Conservation (phyloP, 345 rosid genomes). For the Pugionium cornutum region DNA sequence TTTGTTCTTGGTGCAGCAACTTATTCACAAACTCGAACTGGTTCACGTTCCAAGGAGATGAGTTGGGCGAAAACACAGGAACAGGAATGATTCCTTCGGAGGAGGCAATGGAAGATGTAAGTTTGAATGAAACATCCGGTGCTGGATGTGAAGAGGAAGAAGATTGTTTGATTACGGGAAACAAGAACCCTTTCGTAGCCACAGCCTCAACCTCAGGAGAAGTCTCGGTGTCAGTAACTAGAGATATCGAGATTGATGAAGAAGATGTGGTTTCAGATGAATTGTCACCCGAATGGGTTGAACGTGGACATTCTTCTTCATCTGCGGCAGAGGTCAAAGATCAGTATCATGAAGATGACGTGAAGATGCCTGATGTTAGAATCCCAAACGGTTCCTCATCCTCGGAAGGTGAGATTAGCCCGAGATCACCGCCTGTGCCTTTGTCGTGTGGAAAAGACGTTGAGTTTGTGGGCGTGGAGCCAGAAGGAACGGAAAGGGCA, state of each 20-base stretch:
- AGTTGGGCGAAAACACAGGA: slow-evolving; percentile 53
- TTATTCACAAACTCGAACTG: slow-evolving; percentile 91
- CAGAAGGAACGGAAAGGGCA: slow-evolving; percentile 88
- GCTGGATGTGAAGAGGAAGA: slow-evolving; percentile 71
- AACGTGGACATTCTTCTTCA: slow-evolving; percentile 56
- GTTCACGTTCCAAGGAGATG: slow-evolving; percentile 96
- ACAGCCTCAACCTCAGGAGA: slow-evolving; percentile 43
- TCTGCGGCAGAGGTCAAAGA: slow-evolving; percentile 52
- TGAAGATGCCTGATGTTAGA: slow-evolving; percentile 46
- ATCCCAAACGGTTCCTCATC: slow-evolving; percentile 42
- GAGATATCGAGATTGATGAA: slow-evolving; percentile 53
- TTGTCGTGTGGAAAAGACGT: slow-evolving; percentile 87
- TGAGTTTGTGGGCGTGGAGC: slow-evolving; percentile 90
- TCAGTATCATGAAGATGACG: slow-evolving; percentile 37
- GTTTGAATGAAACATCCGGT: slow-evolving; percentile 68
- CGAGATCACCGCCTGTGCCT: slow-evolving; percentile 57
- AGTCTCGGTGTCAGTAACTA: slow-evolving; percentile 17
- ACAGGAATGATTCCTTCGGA: slow-evolving; percentile 54
- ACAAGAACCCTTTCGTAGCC: slow-evolving; percentile 33
- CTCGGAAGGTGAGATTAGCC: slow-evolving; percentile 39
- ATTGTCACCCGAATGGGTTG: slow-evolving; percentile 73
- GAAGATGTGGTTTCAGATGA: slow-evolving; percentile 57
- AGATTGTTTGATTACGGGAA: slow-evolving; percentile 52
- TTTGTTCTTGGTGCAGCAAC: slow-evolving; percentile 51
- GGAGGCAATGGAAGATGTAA: slow-evolving; percentile 75